Evolutionary conservation across 2,329 filamentous ascomycete genomes (phyloP).

Genomic region (Trichoderma pleuroti): DNA sequence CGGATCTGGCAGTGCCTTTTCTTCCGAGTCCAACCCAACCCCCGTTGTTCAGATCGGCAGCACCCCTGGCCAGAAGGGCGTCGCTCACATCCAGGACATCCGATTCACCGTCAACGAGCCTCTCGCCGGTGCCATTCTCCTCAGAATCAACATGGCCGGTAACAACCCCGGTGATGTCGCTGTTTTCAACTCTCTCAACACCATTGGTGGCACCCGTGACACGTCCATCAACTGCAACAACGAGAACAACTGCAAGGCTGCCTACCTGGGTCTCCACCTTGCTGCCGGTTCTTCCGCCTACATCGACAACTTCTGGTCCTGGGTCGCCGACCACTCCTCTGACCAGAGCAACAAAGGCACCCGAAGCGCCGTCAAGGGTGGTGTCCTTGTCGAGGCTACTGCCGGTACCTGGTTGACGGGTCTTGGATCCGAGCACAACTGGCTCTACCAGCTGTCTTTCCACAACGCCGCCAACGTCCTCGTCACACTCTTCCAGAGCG

Average conservation of each 20-base stretch:
- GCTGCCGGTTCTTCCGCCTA: constrained; percentile 19
- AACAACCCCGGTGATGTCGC: constrained; percentile 17
- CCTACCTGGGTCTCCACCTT: constrained; percentile 15
- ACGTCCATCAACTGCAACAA: constrained; percentile 12
- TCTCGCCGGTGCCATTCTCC: constrained; percentile 15
- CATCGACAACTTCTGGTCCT: constrained; percentile 20
- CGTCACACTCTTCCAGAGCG: constrained; percentile 18
- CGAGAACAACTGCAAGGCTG: constrained; percentile 15
- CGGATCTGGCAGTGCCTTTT: constrained; percentile 12
- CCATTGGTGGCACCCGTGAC: constrained; percentile 18
- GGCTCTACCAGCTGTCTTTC: constrained; percentile 16
- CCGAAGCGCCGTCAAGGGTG: constrained; percentile 13
- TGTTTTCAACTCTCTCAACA: constrained; percentile 20
- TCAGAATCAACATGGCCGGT: constrained; percentile 18
- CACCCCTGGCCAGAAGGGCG: constrained; percentile 12
- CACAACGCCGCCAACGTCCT: constrained; percentile 18
- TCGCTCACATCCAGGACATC: constrained; percentile 16
- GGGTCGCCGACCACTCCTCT: constrained; percentile 15
- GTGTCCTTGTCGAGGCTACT: constrained; percentile 18
- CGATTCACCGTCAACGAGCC: constrained; percentile 17
- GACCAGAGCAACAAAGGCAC: neutral
- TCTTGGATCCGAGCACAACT: constrained; percentile 19
- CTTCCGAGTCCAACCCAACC: constrained; percentile 7
- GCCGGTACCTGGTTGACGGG: constrained; percentile 16
- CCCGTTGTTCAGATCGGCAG: constrained; percentile 17